Evolutionary conservation across 306 rosid genomes (phyloP).

Genomic region (Inga oerstediana): DNA sequence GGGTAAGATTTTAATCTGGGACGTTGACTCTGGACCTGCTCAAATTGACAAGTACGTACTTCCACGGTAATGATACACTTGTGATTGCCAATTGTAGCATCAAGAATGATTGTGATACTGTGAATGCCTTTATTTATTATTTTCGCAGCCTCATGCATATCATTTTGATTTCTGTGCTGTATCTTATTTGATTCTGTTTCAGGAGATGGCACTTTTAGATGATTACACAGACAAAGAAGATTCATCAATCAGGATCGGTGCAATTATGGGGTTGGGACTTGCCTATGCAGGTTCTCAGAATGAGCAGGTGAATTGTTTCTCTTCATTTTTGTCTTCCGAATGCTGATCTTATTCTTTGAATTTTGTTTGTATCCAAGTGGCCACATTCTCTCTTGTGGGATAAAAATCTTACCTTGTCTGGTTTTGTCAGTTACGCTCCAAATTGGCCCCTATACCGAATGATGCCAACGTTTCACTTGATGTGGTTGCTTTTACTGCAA

Average conservation of each 20-base stretch:
- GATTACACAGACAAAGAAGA: conserved; percentile 88
- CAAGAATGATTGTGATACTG: conserved; percentile 96
- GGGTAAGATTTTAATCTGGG: conserved; percentile 83
- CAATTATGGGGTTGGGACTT: conserved; percentile 96
- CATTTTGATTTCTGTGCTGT: conserved; percentile 14
- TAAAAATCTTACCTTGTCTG: conserved; percentile 1
- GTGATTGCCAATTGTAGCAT: conserved; percentile 80
- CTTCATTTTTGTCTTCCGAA: not conserved
- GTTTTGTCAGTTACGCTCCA: conserved; percentile 64
- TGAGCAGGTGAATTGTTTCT: conserved; percentile 57
- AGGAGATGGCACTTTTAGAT: conserved; percentile 83
- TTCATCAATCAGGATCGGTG: conserved; percentile 80
- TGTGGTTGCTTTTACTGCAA: conserved; percentile 68
- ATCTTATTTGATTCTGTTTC: conserved; percentile 36
- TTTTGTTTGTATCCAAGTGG: not conserved
- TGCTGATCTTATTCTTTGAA: conserved; percentile 16
- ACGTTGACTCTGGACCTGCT: conserved; percentile 64
- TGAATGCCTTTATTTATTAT: conserved; percentile 41
- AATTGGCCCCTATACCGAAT: conserved; percentile 71
- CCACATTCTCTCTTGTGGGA: not conserved
- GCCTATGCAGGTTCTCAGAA: conserved; percentile 92
- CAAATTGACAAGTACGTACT: conserved; percentile 95
- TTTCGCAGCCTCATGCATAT: conserved; percentile 7
- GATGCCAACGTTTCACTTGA: conserved; percentile 91
- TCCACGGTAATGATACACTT: conserved; percentile 84